Base-by-base conservation (phyloP, 805 yeast species). In the Brettanomyces bruxellensis region DNA sequence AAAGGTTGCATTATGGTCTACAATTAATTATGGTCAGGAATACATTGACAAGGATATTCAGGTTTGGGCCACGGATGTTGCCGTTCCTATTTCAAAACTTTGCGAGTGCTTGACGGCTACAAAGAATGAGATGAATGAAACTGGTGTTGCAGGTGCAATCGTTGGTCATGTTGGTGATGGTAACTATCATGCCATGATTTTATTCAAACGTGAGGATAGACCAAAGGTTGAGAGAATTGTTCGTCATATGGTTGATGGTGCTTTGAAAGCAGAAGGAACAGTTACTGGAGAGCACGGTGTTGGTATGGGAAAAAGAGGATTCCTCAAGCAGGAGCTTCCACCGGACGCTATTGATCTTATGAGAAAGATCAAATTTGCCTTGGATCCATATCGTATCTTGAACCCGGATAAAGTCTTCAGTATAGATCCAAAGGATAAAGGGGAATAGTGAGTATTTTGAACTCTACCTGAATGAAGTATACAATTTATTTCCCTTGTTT, bases 101-200 rank as follows among this genome's bases (percentile, higher is more conserved):
- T 72, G 86, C 1, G 66, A 71, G 9, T 78, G 85, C 18, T 70
- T 88, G 34, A 64, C 71, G 36, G 80, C 75, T 46, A 81, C 91
- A 2, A 76, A 83, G 55, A 69, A 71, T 6, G 87, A 86, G 55
- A 73, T 87, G 63, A 72, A 67, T 14, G 56, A 65, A 5, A 71
- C 76, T 34, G 89, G 88, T 0, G 67, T 85, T 46, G 54, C 64
- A 12, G 81, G 83, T 14, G 76, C 90, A 5, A 74, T 84, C 25
- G 79, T 88, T 59, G 96, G 95, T 4, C 96, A 88, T 61, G 88
- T 84, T 30, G 95, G 95, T 11, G 96, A 88, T 64, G 96, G 96
- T 25, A 88, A 88, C 65, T 86, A 88, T 68, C 96, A 88, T 59
- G 84, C 86, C 12, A 73, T 86, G 48, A 55, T 63, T 23, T 56